These are phyloP conservation scores for Globisporangium rhizosaccharum DNA, from an alignment of 352 stramenopile genomes.

Conservation along the genomic window DNA sequence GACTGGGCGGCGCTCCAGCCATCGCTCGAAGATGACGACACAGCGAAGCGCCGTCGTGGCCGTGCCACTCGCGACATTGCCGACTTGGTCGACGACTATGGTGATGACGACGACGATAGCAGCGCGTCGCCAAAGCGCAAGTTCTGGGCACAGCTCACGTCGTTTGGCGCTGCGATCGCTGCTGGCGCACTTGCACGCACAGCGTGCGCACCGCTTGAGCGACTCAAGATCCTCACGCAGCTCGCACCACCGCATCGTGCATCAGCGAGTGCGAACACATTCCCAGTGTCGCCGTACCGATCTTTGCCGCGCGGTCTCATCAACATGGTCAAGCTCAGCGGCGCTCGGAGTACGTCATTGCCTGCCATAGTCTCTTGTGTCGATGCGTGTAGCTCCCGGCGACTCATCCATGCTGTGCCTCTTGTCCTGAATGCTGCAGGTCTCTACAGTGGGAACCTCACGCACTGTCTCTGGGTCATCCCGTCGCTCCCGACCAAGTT, in stretches of 20 bases:
- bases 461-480: slow-evolving; percentile 79
- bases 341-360: slow-evolving; percentile 30
- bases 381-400: neutral
- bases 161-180: slow-evolving; percentile 56
- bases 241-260: slow-evolving; percentile 22
- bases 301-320: slow-evolving; percentile 43
- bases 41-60: neutral
- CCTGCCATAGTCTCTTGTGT: neutral
- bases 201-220: slow-evolving; percentile 64
- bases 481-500: slow-evolving; percentile 79
- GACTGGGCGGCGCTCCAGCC: slow-evolving; percentile 52
- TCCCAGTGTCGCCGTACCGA: slow-evolving; percentile 25
- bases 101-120: neutral
- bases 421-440: slow-evolving; percentile 11
- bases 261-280: neutral
- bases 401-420: no score
- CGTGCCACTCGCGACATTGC: no score
- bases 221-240: slow-evolving; percentile 83
- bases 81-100: no score
- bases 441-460: slow-evolving; percentile 75
- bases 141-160: slow-evolving; percentile 35
- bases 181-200: slow-evolving; percentile 60
- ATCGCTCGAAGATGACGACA: slow-evolving; percentile 16
- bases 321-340: slow-evolving; percentile 69
- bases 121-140: slow-evolving; percentile 12